These are phyloP conservation scores for Chrysoporthe austroafricana DNA, from an alignment of 2,329 filamentous ascomycete genomes.

Conservation along the genomic window DNA sequence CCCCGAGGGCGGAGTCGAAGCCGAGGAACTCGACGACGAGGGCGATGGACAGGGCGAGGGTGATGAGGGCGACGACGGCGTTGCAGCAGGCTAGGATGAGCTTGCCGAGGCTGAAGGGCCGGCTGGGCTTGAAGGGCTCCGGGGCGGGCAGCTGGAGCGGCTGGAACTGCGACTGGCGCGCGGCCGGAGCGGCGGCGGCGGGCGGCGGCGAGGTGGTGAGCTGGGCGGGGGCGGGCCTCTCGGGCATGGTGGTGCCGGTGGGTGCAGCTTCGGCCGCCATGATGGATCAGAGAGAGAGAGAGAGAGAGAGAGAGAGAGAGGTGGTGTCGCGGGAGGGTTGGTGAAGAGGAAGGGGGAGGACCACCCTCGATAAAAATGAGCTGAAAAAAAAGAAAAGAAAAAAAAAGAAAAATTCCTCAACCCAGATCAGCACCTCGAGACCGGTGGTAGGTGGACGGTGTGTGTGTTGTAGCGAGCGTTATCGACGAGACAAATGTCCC, in stretches of 20 bases:
- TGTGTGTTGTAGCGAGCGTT: not conserved
- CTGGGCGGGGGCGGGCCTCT: conserved; percentile 19
- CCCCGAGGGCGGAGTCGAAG: conserved; percentile 7
- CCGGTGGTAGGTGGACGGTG: too few relatives aligned
- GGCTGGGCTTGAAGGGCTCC: conserved; percentile 17
- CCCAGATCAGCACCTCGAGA: not conserved
- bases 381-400: too few relatives aligned
- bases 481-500: not conserved
- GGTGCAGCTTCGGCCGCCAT: not conserved
- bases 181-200: not conserved
- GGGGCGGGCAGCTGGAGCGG: conserved; percentile 13
- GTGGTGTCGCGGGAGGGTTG: too few relatives aligned
- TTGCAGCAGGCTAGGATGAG: conserved; percentile 20
- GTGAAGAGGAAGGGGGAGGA: too few relatives aligned
- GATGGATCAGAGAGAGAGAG: not conserved
- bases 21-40: not conserved
- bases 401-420: too few relatives aligned
- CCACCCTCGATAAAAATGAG: too few relatives aligned
- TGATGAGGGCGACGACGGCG: conserved; percentile 24
- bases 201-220: conserved; percentile 6
- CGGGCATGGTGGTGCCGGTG: conserved; percentile 3
- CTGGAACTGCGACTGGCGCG: conserved; percentile 14
- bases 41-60: conserved; percentile 17
- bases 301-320: too few relatives aligned
- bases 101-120: conserved; percentile 20